A percentile compares a stretch with the other conserved stretches of the same genome.
Evolutionary conservation across 768 basidiomycete genomes (phyloP).

Genomic region (Galerina sulciceps): DNA sequence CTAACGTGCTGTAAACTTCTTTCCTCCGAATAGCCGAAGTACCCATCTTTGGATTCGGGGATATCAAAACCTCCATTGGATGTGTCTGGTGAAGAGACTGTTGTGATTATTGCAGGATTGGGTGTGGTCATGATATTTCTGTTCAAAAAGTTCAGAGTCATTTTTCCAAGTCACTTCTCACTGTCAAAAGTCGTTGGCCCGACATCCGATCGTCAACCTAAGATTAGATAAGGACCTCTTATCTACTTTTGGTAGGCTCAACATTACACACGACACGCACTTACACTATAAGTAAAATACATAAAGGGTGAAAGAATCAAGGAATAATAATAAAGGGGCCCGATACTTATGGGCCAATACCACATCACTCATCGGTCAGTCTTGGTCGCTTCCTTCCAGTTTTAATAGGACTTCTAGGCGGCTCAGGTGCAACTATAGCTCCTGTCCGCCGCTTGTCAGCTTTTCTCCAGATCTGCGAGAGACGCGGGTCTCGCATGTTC

Average conservation of each 20-base stretch:
- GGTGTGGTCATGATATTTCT: conserved; percentile 12
- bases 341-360: no score
- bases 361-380: no score
- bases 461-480: conserved; percentile 33
- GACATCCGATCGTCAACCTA: neutral
- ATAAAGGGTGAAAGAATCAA: no score
- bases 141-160: neutral
- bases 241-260: no score
- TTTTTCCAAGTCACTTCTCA: neutral
- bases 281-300: no score
- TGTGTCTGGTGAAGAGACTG: conserved; percentile 4
- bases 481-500: conserved; percentile 43
- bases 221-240: conserved; percentile 16
- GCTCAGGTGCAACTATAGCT: neutral
- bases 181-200: neutral
- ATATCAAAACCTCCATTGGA: conserved; percentile 35
- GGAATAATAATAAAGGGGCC: no score
- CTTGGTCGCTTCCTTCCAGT: no score
- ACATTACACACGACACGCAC: no score
- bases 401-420: neutral
- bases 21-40: conserved; percentile 82
- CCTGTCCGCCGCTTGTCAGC: conserved; percentile 22
- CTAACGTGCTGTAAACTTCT: conserved; percentile 74
- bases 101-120: neutral
- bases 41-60: conserved; percentile 68